These are phyloP conservation scores for Torulaspora gathmanii DNA, from an alignment of 805 yeast genomes.

Conservation along the genomic window DNA sequence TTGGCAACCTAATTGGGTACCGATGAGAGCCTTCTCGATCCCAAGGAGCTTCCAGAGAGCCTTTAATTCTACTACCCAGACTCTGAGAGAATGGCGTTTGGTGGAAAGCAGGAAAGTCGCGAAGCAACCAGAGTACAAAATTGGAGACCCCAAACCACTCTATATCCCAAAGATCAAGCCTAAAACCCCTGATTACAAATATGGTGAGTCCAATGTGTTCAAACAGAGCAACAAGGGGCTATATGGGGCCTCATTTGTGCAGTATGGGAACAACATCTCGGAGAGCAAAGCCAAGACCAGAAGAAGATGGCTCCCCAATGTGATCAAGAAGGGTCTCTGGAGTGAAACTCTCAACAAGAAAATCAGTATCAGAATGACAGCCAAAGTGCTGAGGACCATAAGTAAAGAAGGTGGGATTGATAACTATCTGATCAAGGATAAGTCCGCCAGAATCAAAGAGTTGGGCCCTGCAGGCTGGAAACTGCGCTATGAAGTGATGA, in stretches of 20 bases:
- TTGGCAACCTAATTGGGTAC: background rate
- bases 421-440: conserved; percentile 78
- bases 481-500: conserved; percentile 69
- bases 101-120: conserved; percentile 48
- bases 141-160: conserved; percentile 51
- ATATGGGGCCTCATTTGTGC: conserved; percentile 82
- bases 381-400: conserved; percentile 80
- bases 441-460: conserved; percentile 85
- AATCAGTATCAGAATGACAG: conserved; percentile 58
- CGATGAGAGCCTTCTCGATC: background rate
- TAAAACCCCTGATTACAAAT: conserved; percentile 63
- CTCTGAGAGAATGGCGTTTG: conserved; percentile 38
- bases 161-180: conserved; percentile 43
- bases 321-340: conserved; percentile 72
- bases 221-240: conserved; percentile 85
- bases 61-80: conserved; percentile 18
- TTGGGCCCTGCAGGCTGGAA: conserved; percentile 92
- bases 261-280: conserved; percentile 71
- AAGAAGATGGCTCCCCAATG: conserved; percentile 80
- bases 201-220: conserved; percentile 70
- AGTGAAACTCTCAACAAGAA: conserved; percentile 65
- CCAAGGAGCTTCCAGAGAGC: conserved; percentile 15
- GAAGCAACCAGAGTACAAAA: conserved; percentile 40
- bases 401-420: conserved; percentile 95
- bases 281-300: conserved; percentile 69